Percentiles rank a stretch among this genome's conserved stretches.
Conservation (phyloP, 371 early-diverging fungal genomes). For the Syncephalastrum monosporum region DNA sequence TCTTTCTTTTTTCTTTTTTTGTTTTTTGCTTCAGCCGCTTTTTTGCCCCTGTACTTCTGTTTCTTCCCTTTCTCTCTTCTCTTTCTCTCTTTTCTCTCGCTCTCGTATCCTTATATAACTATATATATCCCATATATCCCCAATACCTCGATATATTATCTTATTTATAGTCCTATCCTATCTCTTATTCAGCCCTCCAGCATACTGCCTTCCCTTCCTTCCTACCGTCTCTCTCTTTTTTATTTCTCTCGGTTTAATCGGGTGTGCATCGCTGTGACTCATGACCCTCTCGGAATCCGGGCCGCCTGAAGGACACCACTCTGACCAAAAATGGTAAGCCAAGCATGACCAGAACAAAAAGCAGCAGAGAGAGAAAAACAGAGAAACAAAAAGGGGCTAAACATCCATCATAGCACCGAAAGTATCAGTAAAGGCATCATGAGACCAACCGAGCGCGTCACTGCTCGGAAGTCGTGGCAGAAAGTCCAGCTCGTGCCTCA, state of each 20-base stretch:
- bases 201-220: slow-evolving; percentile 3
- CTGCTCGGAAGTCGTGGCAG: too few species aligned
- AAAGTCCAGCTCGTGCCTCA: slow-evolving; percentile 2
- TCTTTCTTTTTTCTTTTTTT: slow-evolving; percentile 1
- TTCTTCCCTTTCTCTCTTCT: not conserved
- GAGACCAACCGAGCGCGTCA: too few species aligned
- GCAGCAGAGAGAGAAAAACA: not conserved
- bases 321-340: slow-evolving; percentile 15
- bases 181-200: not conserved
- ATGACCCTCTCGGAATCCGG: slow-evolving; percentile 16
- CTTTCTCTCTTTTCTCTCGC: slow-evolving; percentile 5
- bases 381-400: not conserved
- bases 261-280: too few species aligned
- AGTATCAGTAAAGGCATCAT: too few species aligned
- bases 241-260: slow-evolving; percentile 1
- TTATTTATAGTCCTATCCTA: not conserved
- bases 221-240: not conserved
- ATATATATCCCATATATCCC: not conserved
- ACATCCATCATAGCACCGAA: not conserved
- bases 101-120: slow-evolving; percentile 5
- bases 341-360: not conserved
- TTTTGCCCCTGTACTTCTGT: not conserved
- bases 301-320: slow-evolving; percentile 9
- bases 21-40: slow-evolving; percentile 4
- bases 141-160: not conserved